These are phyloP conservation scores for Sugiyamaella chiloensis DNA, from an alignment of 805 yeast species.

Conservation along the genomic window DNA sequence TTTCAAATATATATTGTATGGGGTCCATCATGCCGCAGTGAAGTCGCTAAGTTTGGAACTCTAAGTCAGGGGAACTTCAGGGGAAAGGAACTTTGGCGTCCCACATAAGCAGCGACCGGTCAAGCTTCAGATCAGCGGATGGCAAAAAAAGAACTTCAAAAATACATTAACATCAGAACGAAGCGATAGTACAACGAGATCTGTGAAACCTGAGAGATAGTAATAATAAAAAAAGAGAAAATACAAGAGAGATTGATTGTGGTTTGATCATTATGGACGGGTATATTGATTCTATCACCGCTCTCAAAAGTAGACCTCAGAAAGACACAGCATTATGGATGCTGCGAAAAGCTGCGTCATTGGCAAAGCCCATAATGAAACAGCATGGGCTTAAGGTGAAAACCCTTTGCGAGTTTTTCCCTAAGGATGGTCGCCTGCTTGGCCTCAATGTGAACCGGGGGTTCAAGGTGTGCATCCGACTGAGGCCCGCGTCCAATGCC, in stretches of 20 bases:
- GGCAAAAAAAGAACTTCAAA: too few relatives aligned
- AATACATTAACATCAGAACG: too few relatives aligned
- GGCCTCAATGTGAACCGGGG: slow-evolving; percentile 86
- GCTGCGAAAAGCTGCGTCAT: slow-evolving; percentile 61
- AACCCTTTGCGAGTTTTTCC: slow-evolving; percentile 74
- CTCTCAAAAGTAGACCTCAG: slow-evolving; percentile 46
- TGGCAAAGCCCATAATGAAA: slow-evolving; percentile 77
- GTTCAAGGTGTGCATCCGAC: slow-evolving; percentile 62
- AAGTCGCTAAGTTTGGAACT: too few relatives aligned
- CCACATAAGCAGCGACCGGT: too few relatives aligned
- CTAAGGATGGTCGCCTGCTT: slow-evolving; percentile 58
- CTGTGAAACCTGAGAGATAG: too few relatives aligned
- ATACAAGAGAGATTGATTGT: too few relatives aligned
- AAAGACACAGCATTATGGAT: slow-evolving; percentile 53
- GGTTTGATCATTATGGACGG: slow-evolving; percentile 10
- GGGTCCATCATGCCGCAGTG: too few relatives aligned
- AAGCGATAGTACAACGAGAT: too few relatives aligned
- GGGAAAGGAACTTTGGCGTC: too few relatives aligned
- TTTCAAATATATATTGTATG: slow-evolving; percentile 21
- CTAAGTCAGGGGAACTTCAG: too few relatives aligned
- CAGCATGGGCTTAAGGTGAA: slow-evolving; percentile 63
- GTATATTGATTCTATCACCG: slow-evolving; percentile 27
- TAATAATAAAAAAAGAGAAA: too few relatives aligned
- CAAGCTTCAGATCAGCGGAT: too few relatives aligned
- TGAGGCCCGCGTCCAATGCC: slow-evolving; percentile 57